phyloP scores from a whole-genome alignment of 2,329 filamentous ascomycete species.

The Ophiocordyceps sinensis region DNA sequence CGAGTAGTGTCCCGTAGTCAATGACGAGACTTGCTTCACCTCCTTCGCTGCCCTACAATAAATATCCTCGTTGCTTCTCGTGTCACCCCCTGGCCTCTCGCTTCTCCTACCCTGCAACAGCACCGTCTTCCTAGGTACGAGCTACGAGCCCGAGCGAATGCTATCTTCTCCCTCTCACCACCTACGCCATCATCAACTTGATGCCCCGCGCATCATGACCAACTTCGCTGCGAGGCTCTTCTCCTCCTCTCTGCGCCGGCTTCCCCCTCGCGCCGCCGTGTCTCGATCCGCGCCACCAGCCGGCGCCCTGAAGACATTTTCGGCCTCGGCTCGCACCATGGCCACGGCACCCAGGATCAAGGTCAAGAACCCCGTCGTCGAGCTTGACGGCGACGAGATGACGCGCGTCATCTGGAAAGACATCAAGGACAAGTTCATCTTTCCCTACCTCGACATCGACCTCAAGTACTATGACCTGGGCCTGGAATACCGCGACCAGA shows the following conservation, averaged over 20 bases:
- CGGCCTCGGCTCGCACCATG: slow-evolving; percentile 42
- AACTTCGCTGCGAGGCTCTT: slow-evolving; percentile 16
- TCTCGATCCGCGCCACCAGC: slow-evolving; percentile 25
- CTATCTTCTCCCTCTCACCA: too few species aligned
- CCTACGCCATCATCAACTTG: too few species aligned
- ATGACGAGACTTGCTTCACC: too few species aligned
- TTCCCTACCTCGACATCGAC: slow-evolving; percentile 91
- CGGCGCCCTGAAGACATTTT: slow-evolving; percentile 26
- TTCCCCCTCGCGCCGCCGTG: slow-evolving; percentile 11
- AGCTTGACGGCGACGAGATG: slow-evolving; percentile 93
- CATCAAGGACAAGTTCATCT: slow-evolving; percentile 98
- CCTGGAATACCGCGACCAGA: slow-evolving; percentile 87
- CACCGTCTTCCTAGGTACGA: too few species aligned
- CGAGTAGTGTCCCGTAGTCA: too few species aligned
- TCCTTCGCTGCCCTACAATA: too few species aligned
- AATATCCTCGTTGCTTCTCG: too few species aligned
- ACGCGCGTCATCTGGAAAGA: slow-evolving; percentile 97
- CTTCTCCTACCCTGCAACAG: too few species aligned
- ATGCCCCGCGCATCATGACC: slow-evolving; percentile 2
- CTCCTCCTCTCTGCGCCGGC: slow-evolving; percentile 14
- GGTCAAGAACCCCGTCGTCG: slow-evolving; percentile 97
- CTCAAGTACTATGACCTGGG: slow-evolving; percentile 97
- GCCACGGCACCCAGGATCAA: slow-evolving; percentile 70
- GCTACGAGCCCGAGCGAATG: too few species aligned
- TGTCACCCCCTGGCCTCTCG: too few species aligned